Evolutionary conservation across 371 early-diverging fungal genomes (phyloP).

Genomic region (Mucor racemosus): DNA sequence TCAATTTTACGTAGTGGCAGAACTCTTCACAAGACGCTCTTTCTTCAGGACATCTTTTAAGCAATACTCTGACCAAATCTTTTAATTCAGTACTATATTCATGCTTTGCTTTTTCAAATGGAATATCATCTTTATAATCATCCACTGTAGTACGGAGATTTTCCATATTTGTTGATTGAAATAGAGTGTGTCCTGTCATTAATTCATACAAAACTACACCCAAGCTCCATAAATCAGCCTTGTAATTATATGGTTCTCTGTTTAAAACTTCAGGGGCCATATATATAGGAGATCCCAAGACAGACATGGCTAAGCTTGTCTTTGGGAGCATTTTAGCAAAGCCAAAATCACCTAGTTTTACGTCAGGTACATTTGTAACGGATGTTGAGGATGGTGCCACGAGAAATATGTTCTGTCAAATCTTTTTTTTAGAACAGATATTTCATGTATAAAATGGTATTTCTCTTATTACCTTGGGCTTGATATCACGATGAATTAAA

Average conservation of each 20-base stretch:
- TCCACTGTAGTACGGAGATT: slow-evolving; percentile 86
- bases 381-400: slow-evolving; percentile 33
- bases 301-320: slow-evolving; percentile 53
- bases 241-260: slow-evolving; percentile 88
- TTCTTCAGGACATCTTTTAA: slow-evolving; percentile 82
- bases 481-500: slow-evolving; percentile 95
- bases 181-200: slow-evolving; percentile 86
- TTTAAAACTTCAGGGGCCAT: slow-evolving; percentile 97
- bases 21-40: slow-evolving; percentile 90
- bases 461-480: slow-evolving; percentile 60
- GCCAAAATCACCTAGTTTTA: slow-evolving; percentile 96
- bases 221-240: slow-evolving; percentile 95
- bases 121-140: slow-evolving; percentile 71
- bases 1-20: slow-evolving; percentile 71
- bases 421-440: slow-evolving; percentile 49
- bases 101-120: slow-evolving; percentile 60
- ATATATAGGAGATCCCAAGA: slow-evolving; percentile 94
- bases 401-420: slow-evolving; percentile 28
- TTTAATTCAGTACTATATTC: slow-evolving; percentile 56
- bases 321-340: slow-evolving; percentile 84
- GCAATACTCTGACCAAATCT: slow-evolving; percentile 74
- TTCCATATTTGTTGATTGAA: slow-evolving; percentile 86
- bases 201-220: slow-evolving; percentile 94
- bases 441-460: not conserved
- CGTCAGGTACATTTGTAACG: slow-evolving; percentile 60